Conservation (phyloP, 805 yeast species). For the Candida insectorum region DNA sequence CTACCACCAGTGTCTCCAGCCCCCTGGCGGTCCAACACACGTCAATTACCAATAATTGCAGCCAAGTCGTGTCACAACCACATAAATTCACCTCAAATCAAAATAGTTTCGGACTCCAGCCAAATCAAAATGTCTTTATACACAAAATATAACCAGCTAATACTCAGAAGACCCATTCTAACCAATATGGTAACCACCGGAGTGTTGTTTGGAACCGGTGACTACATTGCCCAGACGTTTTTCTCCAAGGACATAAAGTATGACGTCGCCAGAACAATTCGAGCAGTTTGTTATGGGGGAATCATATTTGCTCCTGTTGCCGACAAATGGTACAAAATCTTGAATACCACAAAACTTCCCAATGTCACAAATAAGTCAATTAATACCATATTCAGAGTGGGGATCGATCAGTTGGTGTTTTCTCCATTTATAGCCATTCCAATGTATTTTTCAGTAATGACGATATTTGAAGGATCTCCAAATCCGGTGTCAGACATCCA, state of each 20-base stretch:
- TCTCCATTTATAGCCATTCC: conserved; percentile 76
- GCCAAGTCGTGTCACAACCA: too few relatives aligned
- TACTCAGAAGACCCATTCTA: conserved; percentile 34
- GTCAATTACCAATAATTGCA: too few relatives aligned
- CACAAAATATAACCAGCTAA: conserved; percentile 18
- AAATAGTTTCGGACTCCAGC: neutral
- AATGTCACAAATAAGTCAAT: conserved; percentile 1
- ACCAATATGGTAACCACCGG: conserved; percentile 51
- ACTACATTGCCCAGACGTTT: conserved; percentile 61
- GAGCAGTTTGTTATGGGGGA: conserved; percentile 73
- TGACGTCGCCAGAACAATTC: conserved; percentile 53
- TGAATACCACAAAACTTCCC: conserved; percentile 26
- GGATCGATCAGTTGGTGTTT: conserved; percentile 69
- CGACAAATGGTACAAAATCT: conserved; percentile 60
- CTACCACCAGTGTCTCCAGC: too few relatives aligned
- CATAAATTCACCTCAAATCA: too few relatives aligned
- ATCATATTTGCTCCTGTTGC: conserved; percentile 74
- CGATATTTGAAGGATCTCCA: conserved; percentile 54
- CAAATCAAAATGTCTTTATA: conserved; percentile 2
- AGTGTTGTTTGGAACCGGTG: conserved; percentile 72
- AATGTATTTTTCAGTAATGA: conserved; percentile 64
- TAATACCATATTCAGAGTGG: conserved; percentile 44
- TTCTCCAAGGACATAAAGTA: conserved; percentile 29
- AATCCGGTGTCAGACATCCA: conserved; percentile 37
- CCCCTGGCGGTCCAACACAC: too few relatives aligned